Base-by-base conservation (phyloP, 2,329 filamentous ascomycete genomes). In the Verticillium nubilum region DNA sequence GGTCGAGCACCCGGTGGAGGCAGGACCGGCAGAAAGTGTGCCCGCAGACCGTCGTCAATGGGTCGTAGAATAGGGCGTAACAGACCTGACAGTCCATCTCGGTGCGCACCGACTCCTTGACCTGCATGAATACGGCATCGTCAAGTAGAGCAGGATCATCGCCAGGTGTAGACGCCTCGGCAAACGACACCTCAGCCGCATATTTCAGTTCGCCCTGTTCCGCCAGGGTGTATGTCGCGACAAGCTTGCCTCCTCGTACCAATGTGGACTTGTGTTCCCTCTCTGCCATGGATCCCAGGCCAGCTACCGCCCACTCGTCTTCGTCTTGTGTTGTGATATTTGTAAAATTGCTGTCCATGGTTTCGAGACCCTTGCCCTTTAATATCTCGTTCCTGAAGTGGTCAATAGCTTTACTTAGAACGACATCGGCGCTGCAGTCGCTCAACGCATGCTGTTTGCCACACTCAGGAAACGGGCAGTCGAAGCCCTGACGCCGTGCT, bases 31-130 rank as follows among this genome's bases (percentile, higher is more conserved):
- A 97, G 67, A 95, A 94, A 0, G 92, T 97, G 71, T 97, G 93
- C 1, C 93, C 93, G 67, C 93, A 97, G 1, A 85, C 81, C 0
- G 91, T 96, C 0, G 92, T 97, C 57, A 93, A 78, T 0, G 93
- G 92, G 62, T 96, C 90, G 61, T 92, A 77, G 70, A 94, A 89
- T 25, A 96, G 73, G 47, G 86, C 84, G 71, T 94, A 96, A 74
- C 93, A 97, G 60, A 97, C 86, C 67, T 95, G 91, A 65, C 93
- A 97, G 68, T 97, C 92, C 68, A 96, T 78, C 69, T 96, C 92
- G 17, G 80, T 78, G 61, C 87, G 84, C 3, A 85, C 79, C 1
- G 79, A 76, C 27, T 88, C 82, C 66, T 86, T 85, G 15, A 95
- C 69, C 33, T 78, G 79, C 27, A 80, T 74, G 28, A 92, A 67